Evolutionary conservation across 805 yeast species (phyloP).

Genomic region (Lipomyces mesembrius): DNA sequence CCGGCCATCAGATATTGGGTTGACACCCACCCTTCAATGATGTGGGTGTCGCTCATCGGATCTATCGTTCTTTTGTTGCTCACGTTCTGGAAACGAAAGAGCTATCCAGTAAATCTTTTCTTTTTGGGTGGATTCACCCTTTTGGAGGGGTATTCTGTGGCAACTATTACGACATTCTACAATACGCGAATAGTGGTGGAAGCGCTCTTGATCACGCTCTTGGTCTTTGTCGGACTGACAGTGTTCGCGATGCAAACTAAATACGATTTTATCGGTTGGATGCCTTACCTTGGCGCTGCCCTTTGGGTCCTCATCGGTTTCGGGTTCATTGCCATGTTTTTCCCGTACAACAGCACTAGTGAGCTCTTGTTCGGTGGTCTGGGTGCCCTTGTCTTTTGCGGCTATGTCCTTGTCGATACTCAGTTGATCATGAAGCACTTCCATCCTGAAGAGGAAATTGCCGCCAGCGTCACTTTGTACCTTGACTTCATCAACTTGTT

Average conservation of each 20-base stretch:
- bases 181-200: slow-evolving; percentile 69
- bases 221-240: slow-evolving; percentile 78
- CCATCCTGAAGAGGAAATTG: slow-evolving; percentile 84
- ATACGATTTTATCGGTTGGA: slow-evolving; percentile 74
- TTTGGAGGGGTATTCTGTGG: slow-evolving; percentile 74
- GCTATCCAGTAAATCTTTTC: slow-evolving; percentile 69
- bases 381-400: slow-evolving; percentile 75
- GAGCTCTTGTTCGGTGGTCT: slow-evolving; percentile 70
- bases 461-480: slow-evolving; percentile 76
- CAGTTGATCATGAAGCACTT: slow-evolving; percentile 74
- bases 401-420: slow-evolving; percentile 78
- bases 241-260: slow-evolving; percentile 75
- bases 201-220: slow-evolving; percentile 69
- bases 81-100: slow-evolving; percentile 63
- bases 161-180: slow-evolving; percentile 64
- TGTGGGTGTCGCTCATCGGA: slow-evolving; percentile 60
- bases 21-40: slow-evolving; percentile 61
- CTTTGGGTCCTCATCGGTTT: slow-evolving; percentile 73
- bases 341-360: slow-evolving; percentile 60
- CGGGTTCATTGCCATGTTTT: slow-evolving; percentile 71
- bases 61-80: slow-evolving; percentile 68
- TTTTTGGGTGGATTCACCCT: slow-evolving; percentile 70
- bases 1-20: slow-evolving; percentile 59
- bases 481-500: slow-evolving; percentile 84
- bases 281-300: slow-evolving; percentile 59